These are phyloP conservation scores for Excoecaria agallocha DNA, from an alignment of 345 rosid species.

Conservation along the genomic window DNA sequence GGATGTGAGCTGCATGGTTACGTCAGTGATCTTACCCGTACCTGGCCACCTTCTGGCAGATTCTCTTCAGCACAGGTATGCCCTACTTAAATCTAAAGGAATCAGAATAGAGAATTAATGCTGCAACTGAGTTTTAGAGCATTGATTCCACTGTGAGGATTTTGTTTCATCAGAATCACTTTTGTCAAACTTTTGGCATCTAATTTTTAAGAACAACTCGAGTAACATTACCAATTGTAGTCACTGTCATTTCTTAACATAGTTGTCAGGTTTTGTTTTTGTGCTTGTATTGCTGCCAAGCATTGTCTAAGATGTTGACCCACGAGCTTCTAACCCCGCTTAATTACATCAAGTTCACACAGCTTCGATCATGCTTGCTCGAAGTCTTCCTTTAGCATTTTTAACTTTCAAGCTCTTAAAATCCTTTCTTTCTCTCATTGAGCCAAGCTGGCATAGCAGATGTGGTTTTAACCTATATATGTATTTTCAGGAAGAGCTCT, in stretches of 20 bases:
- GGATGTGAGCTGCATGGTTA: slow-evolving; percentile 98
- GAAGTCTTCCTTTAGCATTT: neutral
- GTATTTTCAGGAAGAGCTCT: slow-evolving; percentile 66
- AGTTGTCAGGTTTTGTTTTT: slow-evolving; percentile 1
- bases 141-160: neutral
- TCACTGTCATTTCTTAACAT: neutral
- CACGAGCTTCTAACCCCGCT: neutral
- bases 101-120: neutral
- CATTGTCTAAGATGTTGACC: neutral
- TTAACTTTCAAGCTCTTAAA: neutral
- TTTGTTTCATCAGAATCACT: neutral
- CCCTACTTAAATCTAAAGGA: slow-evolving; percentile 2
- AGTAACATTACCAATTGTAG: no score
- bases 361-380: neutral
- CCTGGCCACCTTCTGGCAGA: slow-evolving; percentile 88
- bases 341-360: neutral
- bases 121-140: neutral
- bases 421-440: neutral
- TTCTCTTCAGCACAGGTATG: slow-evolving; percentile 74
- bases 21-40: slow-evolving; percentile 91
- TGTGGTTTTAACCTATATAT: slow-evolving; percentile 6
- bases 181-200: neutral
- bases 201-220: neutral
- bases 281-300: neutral
- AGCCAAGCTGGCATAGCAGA: neutral